Conservation (phyloP, 768 basidiomycete species). For the Clitopilus passeckerianus region DNA sequence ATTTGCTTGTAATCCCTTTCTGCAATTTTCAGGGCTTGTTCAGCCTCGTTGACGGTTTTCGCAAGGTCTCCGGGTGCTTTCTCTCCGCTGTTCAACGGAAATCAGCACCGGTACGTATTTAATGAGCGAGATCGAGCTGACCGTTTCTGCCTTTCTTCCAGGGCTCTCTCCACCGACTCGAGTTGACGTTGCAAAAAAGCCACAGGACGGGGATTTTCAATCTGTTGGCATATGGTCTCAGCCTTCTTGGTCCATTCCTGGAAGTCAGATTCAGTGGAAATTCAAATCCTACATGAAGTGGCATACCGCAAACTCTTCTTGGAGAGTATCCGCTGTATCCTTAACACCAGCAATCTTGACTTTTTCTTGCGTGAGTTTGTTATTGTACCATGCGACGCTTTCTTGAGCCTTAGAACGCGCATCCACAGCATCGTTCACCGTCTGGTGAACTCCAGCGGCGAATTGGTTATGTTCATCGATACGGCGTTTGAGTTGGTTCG, state of each 20-base stretch:
- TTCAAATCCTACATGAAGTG: neutral
- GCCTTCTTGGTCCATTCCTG: conserved; percentile 58
- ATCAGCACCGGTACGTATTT: conserved; percentile 1
- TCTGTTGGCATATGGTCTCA: conserved; percentile 50
- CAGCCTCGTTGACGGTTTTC: conserved; percentile 61
- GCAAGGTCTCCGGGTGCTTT: conserved; percentile 76
- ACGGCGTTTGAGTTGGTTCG: conserved; percentile 39
- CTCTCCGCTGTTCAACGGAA: conserved; percentile 50
- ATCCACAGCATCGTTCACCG: conserved; percentile 43
- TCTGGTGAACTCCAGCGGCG: conserved; percentile 29
- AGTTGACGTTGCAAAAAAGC: conserved; percentile 56
- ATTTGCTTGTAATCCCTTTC: conserved; percentile 62
- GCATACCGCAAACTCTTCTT: conserved; percentile 60
- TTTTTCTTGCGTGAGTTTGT: conserved; percentile 50
- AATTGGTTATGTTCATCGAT: conserved; percentile 39
- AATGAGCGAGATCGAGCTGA: conserved; percentile 19
- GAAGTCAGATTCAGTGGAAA: neutral
- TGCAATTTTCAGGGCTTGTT: conserved; percentile 52
- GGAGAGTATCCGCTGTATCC: conserved; percentile 40
- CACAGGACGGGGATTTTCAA: conserved; percentile 52
- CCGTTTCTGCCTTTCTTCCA: conserved; percentile 65
- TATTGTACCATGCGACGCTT: conserved; percentile 38
- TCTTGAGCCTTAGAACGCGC: conserved; percentile 47
- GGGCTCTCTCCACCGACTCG: conserved; percentile 55
- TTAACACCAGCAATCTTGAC: conserved; percentile 39